Percentiles rank a stretch among this genome's conserved stretches.
Evolutionary conservation across 805 yeast genomes (phyloP).

Genomic region (Naumovozyma baii): DNA sequence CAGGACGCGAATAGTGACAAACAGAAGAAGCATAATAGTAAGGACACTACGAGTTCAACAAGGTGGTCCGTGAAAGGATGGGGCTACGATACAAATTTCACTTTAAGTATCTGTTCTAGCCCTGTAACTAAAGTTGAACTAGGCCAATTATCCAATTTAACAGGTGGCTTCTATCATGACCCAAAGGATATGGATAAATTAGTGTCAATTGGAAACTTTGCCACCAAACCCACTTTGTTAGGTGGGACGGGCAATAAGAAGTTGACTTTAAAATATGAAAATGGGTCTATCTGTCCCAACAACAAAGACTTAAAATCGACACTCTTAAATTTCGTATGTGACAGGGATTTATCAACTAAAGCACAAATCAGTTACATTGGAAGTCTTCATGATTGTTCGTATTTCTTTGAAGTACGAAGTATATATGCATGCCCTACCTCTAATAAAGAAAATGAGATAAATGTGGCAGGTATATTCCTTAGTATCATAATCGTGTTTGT

Average conservation of each 20-base stretch:
- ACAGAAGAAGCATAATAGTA: background rate
- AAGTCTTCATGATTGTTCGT: conserved; percentile 64
- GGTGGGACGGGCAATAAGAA: conserved; percentile 42
- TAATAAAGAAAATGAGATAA: conserved; percentile 52
- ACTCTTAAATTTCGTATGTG: conserved; percentile 65
- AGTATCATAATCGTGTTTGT: conserved; percentile 38
- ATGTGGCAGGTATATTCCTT: conserved; percentile 56
- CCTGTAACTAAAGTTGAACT: conserved; percentile 30
- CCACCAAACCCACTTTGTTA: conserved; percentile 52
- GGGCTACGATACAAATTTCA: conserved; percentile 63
- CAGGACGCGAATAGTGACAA: conserved; percentile 3
- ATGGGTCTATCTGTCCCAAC: conserved; percentile 55
- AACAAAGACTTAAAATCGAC: conserved; percentile 54
- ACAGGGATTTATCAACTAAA: conserved; percentile 55
- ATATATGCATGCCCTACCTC: conserved; percentile 82
- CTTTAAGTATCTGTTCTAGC: conserved; percentile 62
- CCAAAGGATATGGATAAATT: conserved; percentile 4
- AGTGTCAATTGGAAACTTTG: conserved; percentile 52
- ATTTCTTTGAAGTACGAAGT: conserved; percentile 75
- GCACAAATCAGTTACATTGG: conserved; percentile 67
- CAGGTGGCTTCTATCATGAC: conserved; percentile 52
- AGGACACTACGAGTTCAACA: background rate
- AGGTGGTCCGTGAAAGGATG: conserved; percentile 61
- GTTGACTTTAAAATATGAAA: conserved; percentile 55
- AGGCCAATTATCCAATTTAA: conserved; percentile 20